Evolutionary conservation across 169 alveolate species (phyloP), one percentile per base, ranked within the genome.

Genomic region (Plasmodium knowlesi): DNA sequence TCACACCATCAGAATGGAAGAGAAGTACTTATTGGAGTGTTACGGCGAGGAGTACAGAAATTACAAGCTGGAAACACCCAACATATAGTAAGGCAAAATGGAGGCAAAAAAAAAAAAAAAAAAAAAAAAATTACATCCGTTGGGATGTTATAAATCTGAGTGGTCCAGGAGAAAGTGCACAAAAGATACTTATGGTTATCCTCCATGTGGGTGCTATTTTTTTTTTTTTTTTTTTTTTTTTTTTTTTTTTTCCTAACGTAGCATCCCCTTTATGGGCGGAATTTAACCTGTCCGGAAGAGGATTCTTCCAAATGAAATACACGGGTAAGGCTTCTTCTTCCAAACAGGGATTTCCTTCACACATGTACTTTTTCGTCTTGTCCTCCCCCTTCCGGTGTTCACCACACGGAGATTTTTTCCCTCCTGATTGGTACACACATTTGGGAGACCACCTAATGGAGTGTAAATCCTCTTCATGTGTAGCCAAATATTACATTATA

Each of bases 201-300:
- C 61, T 14, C 22, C 61, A 50, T 3, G 61, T 19, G 61, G 61
- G 8, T 67, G 0, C n/a, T 30, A 28, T 67, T 22, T 22, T 5
- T 3, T 80, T 50, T 50, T 14, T 50, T 3, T 16, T 41, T n/a
- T 9, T 61, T 14, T 14, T 19, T 19, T 39, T 14, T 19, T 37
- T 41, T 32, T 84, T 84, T 84, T 72, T 41, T 82, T 83, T 25
- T 32, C 37, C 37, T 14, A 46, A 46, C 34, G 71, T 78, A 88
- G 94, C 34, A 88, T 88, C 43, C 94, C 94, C 79, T 88, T 88
- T 74, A 88, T 88, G 74, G 32, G 32, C 2, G 54, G 57, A 37
- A 57, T 88, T 19, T 88, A 39, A 85, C 2, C 41, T 0, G 43
- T 6, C 28, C 22, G 22, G 43, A 67, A 28, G 76, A 19, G 37